Evolutionary conservation across 805 yeast species (phyloP).

Genomic region (Candida alai): DNA sequence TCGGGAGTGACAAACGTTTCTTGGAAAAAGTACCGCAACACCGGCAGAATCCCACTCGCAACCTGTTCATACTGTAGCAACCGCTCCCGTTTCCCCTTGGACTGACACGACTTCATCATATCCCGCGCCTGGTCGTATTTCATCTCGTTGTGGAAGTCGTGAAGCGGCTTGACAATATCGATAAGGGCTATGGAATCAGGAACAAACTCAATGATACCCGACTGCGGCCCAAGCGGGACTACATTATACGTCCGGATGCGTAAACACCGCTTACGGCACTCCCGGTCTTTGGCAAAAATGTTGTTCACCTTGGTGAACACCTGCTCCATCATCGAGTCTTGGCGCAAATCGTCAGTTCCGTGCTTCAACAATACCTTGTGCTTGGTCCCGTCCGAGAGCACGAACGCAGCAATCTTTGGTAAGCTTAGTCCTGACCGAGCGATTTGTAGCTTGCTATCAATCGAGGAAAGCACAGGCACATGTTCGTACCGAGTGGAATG

Average conservation of each 20-base stretch:
- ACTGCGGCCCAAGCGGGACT: constrained; percentile 79
- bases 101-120: constrained; percentile 57
- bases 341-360: constrained; percentile 87
- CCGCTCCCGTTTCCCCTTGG: constrained; percentile 40
- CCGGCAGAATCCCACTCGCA: constrained; percentile 54
- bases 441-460: constrained; percentile 48
- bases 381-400: constrained; percentile 52
- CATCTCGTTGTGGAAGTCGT: constrained; percentile 40
- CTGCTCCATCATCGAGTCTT: constrained; percentile 97
- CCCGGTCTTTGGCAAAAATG: constrained; percentile 53
- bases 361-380: constrained; percentile 71
- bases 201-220: constrained; percentile 91
- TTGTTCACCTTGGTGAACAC: constrained; percentile 84
- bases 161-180: constrained; percentile 66
- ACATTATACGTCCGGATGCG: constrained; percentile 82
- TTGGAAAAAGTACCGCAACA: constrained; percentile 66
- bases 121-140: constrained; percentile 56
- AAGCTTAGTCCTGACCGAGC: constrained; percentile 82
- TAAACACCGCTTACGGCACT: constrained; percentile 54
- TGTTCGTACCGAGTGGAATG: constrained; percentile 39
- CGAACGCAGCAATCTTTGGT: constrained; percentile 71
- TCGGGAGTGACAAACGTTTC: constrained; percentile 63
- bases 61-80: constrained; percentile 46
- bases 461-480: constrained; percentile 44
- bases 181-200: constrained; percentile 66